Base-by-base conservation (phyloP, 2,329 filamentous ascomycete species). In the Aspergillus ochraceus region DNA sequence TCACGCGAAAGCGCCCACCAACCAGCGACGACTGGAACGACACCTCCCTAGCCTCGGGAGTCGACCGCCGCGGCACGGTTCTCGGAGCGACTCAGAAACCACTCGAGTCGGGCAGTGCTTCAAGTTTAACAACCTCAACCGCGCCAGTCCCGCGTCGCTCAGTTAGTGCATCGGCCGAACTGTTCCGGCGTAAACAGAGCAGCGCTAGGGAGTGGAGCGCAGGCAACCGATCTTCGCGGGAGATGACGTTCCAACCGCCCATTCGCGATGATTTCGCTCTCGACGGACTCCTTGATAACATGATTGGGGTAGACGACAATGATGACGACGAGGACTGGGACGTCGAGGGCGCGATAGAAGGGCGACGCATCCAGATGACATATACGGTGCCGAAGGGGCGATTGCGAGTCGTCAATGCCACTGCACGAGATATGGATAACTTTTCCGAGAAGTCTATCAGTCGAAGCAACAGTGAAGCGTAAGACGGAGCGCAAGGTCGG, bases 351-450 rank as follows among this genome's bases (percentile, higher is more conserved):
- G 89, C 90, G 2, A 85, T 89, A 1, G 88, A 91, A 76, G 84
- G 84, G 60, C 79, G 89, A 22, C 80, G 90, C 9, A 90, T 93
- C 61, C 90, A 93, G 74, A 85, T 92, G 70, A 95, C 96, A 86
- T 98, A 97, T 75, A 97, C 94, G 0, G 92, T 97, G 61, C 94
- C 95, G 2, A 92, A 89, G 74, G 90, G 94, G 75, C 86, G 87
- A 67, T 77, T 98, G 63, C 81, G 94, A 26, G 92, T 98, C n/a
- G 94, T 97, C 20, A 98, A 98, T 73, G 88, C 86, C 54, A 89
- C 73, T 4, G 71, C 68, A n/a, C 64, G 70, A 3, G 75, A 77
- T 60, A 61, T 70, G 57, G 73, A 75, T 51, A 68, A 70, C 53
- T 24, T 68, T 42, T 74, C 72, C 9, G 69, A 71, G 60, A 62